Conservation (phyloP, 2,329 filamentous ascomycete species). For the Reticulascus tulasneorum region DNA sequence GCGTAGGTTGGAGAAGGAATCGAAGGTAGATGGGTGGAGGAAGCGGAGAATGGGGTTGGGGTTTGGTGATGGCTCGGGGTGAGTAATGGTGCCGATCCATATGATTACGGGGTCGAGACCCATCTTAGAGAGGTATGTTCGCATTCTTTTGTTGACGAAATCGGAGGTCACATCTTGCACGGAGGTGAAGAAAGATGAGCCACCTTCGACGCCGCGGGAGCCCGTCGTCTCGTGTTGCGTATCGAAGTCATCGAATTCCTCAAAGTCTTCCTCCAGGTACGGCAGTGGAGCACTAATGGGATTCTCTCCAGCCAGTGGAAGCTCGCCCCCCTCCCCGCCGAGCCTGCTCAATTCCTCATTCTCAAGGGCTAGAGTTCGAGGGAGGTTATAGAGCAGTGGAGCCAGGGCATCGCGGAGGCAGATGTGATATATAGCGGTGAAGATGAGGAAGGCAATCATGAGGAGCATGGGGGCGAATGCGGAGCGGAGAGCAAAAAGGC, state of each 20-base stretch:
- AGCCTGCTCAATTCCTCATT: conserved; percentile 44
- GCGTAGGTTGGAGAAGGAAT: conserved; percentile 56
- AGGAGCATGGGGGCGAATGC: conserved; percentile 67
- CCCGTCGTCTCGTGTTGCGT: conserved; percentile 18
- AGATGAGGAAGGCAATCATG: conserved; percentile 72
- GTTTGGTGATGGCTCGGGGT: conserved; percentile 20
- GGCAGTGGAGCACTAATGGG: conserved; percentile 7
- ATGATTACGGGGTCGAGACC: conserved; percentile 22
- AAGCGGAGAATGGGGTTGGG: conserved; percentile 60
- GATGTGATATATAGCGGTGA: conserved; percentile 73
- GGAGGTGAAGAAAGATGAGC: conserved; percentile 26
- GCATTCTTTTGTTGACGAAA: conserved; percentile 32
- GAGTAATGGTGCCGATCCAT: conserved; percentile 22
- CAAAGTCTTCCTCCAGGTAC: conserved; percentile 10
- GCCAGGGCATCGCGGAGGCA: conserved; percentile 68
- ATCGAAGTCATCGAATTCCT: conserved; percentile 18
- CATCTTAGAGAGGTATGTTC: conserved; percentile 18
- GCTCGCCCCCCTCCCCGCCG: too few relatives aligned
- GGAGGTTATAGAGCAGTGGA: conserved; percentile 74
- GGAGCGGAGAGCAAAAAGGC: conserved; percentile 70
- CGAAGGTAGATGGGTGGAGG: conserved; percentile 73
- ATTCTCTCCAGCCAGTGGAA: not conserved
- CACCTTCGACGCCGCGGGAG: conserved; percentile 33
- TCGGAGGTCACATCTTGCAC: conserved; percentile 28
- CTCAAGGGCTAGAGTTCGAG: conserved; percentile 62